Evolutionary conservation across 2,329 filamentous ascomycete species (phyloP).

Genomic region (Xenoacremonium recifei): DNA sequence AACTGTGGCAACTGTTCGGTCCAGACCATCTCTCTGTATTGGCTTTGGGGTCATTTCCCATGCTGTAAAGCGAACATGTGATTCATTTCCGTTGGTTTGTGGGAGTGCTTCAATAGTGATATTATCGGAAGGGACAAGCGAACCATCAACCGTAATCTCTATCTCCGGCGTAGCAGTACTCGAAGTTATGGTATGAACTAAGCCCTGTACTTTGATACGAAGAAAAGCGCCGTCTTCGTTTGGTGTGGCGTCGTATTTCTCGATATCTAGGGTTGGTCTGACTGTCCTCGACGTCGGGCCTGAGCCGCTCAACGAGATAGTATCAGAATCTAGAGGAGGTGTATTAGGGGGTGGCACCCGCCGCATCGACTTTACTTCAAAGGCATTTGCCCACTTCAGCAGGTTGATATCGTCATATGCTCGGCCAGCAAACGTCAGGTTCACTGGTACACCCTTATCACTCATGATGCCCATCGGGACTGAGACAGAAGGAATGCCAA

Average conservation of each 20-base stretch:
- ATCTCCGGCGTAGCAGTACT: background rate
- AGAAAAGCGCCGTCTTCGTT: background rate
- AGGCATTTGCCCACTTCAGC: slow-evolving; percentile 12
- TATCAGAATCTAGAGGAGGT: background rate
- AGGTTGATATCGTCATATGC: slow-evolving; percentile 41
- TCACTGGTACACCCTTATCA: slow-evolving; percentile 47
- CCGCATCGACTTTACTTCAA: background rate
- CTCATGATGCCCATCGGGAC: slow-evolving; percentile 50
- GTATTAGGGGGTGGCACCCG: background rate
- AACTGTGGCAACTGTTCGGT: background rate
- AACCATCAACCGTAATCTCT: background rate
- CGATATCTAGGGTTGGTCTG: background rate
- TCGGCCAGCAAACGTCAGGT: slow-evolving; percentile 49
- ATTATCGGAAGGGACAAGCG: background rate
- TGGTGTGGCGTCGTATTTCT: background rate
- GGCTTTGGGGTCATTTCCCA: background rate
- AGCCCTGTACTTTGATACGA: background rate
- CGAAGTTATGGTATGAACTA: background rate
- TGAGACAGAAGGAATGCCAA: slow-evolving; percentile 51
- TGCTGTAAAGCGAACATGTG: background rate
- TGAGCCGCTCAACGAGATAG: background rate
- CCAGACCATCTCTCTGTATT: background rate
- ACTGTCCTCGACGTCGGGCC: background rate
- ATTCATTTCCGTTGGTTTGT: background rate
- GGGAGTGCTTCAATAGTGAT: background rate